Evolutionary conservation across 192 early-diverging fungal genomes (phyloP).

Genomic region (Coemansia sp.): DNA sequence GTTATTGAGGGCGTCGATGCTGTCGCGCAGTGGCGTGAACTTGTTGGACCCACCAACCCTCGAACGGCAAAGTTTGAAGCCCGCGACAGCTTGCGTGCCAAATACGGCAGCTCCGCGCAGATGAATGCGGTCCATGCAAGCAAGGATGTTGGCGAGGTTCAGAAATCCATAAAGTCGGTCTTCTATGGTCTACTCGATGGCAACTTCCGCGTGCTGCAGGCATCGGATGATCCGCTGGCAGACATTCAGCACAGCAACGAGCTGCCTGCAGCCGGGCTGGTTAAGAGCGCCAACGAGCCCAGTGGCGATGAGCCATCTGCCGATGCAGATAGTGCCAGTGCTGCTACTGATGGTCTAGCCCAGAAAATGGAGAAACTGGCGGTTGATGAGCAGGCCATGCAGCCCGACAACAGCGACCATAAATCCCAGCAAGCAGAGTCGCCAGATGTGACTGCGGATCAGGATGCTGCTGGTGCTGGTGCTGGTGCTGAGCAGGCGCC

Average conservation of each 20-base stretch:
- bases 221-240: constrained; percentile 34
- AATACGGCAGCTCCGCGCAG: constrained; percentile 53
- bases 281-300: constrained; percentile 1
- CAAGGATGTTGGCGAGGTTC: constrained; percentile 29
- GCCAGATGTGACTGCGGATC: no score
- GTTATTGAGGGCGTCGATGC: constrained; percentile 52
- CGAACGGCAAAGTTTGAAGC: constrained; percentile 37
- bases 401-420: background rate
- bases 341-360: background rate
- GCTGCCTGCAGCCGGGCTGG: background rate
- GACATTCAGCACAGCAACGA: background rate
- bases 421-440: no score
- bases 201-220: constrained; percentile 16
- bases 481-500: no score
- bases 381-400: background rate
- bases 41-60: constrained; percentile 58
- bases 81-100: constrained; percentile 55
- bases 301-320: background rate
- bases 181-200: constrained; percentile 36
- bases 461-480: no score
- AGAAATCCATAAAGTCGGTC: constrained; percentile 27
- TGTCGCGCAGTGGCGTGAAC: constrained; percentile 34
- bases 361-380: constrained; percentile 18
- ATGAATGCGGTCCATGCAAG: constrained; percentile 60
- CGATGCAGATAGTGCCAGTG: background rate